Evolutionary conservation across 2,329 filamentous ascomycete species (phyloP).

Genomic region (Colletotrichum costaricense): DNA sequence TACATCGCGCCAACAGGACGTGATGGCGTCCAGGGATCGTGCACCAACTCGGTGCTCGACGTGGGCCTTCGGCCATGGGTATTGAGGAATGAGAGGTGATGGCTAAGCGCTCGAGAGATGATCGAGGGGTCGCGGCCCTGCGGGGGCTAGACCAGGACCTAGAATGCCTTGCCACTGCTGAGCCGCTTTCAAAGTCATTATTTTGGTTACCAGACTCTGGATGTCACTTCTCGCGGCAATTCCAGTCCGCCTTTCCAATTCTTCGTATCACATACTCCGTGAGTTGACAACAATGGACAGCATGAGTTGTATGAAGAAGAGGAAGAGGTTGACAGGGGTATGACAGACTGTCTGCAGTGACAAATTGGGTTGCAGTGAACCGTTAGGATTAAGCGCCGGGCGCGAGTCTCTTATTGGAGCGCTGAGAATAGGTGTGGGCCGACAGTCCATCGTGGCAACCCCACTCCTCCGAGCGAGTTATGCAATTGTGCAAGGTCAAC

Average conservation of each 20-base stretch:
- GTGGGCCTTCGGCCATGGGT: conserved; percentile 13
- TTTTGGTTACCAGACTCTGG: background rate
- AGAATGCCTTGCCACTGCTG: conserved; percentile 1
- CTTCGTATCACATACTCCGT: background rate
- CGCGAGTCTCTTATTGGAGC: background rate
- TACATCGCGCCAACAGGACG: conserved; percentile 28
- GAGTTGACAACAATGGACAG: background rate
- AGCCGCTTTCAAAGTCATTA: background rate
- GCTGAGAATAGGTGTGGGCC: background rate
- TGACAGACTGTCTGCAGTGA: background rate
- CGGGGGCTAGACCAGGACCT: conserved; percentile 8
- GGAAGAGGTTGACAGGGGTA: background rate
- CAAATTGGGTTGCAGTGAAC: background rate
- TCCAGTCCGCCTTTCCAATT: background rate
- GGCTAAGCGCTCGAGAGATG: conserved; percentile 28
- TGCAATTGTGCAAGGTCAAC: background rate
- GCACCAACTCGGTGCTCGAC: conserved; percentile 4
- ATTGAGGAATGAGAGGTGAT: conserved; percentile 22
- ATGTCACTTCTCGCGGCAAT: rapidly evolving
- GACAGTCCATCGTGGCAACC: background rate
- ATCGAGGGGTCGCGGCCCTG: conserved; percentile 29
- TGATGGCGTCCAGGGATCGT: conserved; percentile 13
- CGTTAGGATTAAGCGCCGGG: conserved; percentile 27
- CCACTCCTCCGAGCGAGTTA: background rate
- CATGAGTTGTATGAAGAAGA: background rate